Base-by-base conservation (phyloP, 2,329 filamentous ascomycete species). In the Fonsecaea monophora region DNA sequence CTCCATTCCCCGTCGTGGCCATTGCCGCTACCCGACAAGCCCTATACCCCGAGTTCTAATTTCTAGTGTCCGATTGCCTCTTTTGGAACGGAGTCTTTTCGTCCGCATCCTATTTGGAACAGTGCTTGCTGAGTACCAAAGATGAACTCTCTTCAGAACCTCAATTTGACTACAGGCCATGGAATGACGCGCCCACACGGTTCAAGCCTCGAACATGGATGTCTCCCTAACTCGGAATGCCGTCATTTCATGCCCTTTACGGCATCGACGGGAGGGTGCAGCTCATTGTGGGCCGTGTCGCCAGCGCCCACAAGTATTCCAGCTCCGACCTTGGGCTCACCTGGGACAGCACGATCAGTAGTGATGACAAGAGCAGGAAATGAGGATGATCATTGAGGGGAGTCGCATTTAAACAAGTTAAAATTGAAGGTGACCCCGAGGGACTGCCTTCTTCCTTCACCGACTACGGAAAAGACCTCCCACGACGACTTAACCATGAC, bases 311-410 rank as follows among this genome's bases (percentile, higher is more conserved):
- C 21, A 12, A 18, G 18, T 25, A 50, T 12, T 21, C 18, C 18
- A 13, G 21, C 45, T 4, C 45, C 2, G 4, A 15, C 30, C 6
- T 9, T 21, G 13, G 21, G 18, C 8, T 50, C 45, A 8, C 21
- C 18, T 50, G 5, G 45, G 45, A 30, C 6, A 8, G 45, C 6
- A 50, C 21, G 12, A 12, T 30, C 1, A 21, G 45, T 5, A 21
- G 21, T 50, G 10, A 50, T 50, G 10, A 50, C 45, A 50, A 50
- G 45, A 50, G 45, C 45, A 50, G 9, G 21, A 50, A 30, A 50
- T 50, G 45, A 30, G 45, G 45, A 50, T 18, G 18, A 50, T 50
- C 18, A 50, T 10, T 21, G 45, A 50, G 9, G 6, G 18, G 45
- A 10, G 30, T 30, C 1, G 45, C 7, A 50, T 12, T 50, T 21